These are phyloP conservation scores for Verbascum thapsus DNA, from an alignment of 257 asterid genomes.

Conservation along the genomic window DNA sequence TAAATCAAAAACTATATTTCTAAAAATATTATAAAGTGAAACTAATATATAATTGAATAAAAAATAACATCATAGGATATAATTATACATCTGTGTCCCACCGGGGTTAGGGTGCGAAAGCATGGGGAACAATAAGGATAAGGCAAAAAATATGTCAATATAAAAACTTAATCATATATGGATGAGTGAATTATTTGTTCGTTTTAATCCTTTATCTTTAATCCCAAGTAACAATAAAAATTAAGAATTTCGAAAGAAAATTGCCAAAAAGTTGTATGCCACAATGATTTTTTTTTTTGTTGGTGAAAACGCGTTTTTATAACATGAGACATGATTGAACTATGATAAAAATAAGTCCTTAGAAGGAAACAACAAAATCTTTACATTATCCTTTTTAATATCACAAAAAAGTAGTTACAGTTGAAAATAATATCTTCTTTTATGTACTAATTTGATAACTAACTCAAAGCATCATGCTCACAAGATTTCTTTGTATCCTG, in stretches of 20 bases:
- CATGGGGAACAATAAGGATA: no score
- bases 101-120: no score
- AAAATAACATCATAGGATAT: no score
- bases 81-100: no score
- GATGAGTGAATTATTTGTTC: slow-evolving; percentile 30
- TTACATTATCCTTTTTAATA: no score
- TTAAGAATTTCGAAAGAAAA: slow-evolving; percentile 21
- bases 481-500: background rate
- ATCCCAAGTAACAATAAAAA: slow-evolving; percentile 38
- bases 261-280: slow-evolving; percentile 34
- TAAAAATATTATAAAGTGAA: no score
- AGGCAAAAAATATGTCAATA: slow-evolving; percentile 16
- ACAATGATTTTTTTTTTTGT: slow-evolving; percentile 25
- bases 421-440: slow-evolving; percentile 18
- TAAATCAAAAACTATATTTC: no score
- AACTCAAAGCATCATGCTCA: background rate
- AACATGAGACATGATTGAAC: slow-evolving; percentile 38
- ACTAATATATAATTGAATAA: no score
- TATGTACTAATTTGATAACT: background rate
- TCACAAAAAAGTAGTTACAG: slow-evolving; percentile 5
- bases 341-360: slow-evolving; percentile 35
- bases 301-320: slow-evolving; percentile 42
- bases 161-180: slow-evolving; percentile 25
- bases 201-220: slow-evolving; percentile 27
- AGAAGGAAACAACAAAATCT: no score